Evolutionary conservation across 169 alveolate species (phyloP).

Genomic region (Amoebophrya sp.): DNA sequence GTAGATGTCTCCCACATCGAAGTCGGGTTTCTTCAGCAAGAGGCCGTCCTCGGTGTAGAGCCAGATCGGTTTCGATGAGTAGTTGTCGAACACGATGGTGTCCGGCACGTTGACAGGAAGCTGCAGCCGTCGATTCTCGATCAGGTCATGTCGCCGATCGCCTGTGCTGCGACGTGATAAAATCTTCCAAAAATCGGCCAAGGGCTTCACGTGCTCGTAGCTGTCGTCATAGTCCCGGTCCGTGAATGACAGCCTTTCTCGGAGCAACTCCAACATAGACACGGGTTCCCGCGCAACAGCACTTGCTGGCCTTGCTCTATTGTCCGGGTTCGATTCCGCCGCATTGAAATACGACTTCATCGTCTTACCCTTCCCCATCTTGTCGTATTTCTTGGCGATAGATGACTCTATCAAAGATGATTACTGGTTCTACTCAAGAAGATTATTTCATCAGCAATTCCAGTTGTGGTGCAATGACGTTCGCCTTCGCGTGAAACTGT

Average conservation of each 20-base stretch:
- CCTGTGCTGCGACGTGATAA: neutral
- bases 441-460: too few relatives aligned
- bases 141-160: neutral
- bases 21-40: neutral
- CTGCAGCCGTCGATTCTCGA: conserved; percentile 19
- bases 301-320: neutral
- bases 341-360: neutral
- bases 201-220: conserved; percentile 22
- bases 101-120: neutral
- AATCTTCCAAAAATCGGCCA: conserved; percentile 4
- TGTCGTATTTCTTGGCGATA: too few relatives aligned
- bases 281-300: neutral
- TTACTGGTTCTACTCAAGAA: too few relatives aligned
- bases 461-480: too few relatives aligned
- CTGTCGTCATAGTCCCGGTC: neutral
- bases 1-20: neutral
- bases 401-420: too few relatives aligned
- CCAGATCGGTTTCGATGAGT: neutral
- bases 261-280: neutral
- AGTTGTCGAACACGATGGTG: conserved; percentile 9
- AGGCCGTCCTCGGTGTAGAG: conserved; percentile 9
- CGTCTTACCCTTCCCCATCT: neutral
- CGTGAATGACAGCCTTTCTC: neutral
- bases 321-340: neutral
- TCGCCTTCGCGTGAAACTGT: too few relatives aligned